A percentile compares a stretch with the other conserved stretches of the same genome.
Evolutionary conservation across 257 asterid species (phyloP).

Genomic region (Oldenlandia corymbosa): DNA sequence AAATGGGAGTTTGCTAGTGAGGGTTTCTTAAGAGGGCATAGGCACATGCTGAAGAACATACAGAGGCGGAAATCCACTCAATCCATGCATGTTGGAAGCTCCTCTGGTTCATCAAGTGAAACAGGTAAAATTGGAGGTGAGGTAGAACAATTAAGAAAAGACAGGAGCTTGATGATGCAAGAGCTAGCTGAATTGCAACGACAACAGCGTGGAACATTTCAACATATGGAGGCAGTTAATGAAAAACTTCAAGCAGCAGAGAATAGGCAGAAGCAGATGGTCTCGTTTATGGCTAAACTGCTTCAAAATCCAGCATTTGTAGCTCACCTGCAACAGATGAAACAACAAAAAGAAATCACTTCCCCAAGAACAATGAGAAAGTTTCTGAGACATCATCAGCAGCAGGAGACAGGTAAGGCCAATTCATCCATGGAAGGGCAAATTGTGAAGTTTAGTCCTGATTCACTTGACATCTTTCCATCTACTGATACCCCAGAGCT

Average conservation of each 20-base stretch:
- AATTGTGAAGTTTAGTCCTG: constrained; percentile 21
- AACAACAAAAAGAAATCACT: constrained; percentile 36
- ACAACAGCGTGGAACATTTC: constrained; percentile 55
- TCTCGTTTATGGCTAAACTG: constrained; percentile 69
- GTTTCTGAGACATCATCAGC: constrained; percentile 23
- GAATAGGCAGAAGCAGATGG: constrained; percentile 77
- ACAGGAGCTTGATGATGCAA: constrained; percentile 60
- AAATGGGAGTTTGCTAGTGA: constrained; percentile 80
- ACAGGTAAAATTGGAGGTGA: constrained; percentile 43
- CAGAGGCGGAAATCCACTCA: constrained; percentile 68
- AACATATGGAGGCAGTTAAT: constrained; percentile 53
- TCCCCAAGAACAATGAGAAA: constrained; percentile 44
- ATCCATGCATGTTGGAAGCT: constrained; percentile 47
- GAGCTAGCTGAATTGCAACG: constrained; percentile 64
- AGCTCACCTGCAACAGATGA: constrained; percentile 37
- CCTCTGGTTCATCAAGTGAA: constrained; percentile 34
- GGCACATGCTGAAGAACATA: constrained; percentile 56
- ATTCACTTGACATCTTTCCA: constrained; percentile 17
- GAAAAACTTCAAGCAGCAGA: constrained; percentile 69
- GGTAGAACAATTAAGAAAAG: constrained; percentile 54
- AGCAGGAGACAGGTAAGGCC: constrained; percentile 22
- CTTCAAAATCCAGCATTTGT: constrained; percentile 51
- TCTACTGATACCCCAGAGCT: constrained; percentile 10
- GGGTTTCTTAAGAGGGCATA: constrained; percentile 62
- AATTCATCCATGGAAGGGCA: constrained; percentile 29